These are phyloP conservation scores for Termitomyces sp. DNA, from an alignment of 768 basidiomycete genomes.

Conservation along the genomic window DNA sequence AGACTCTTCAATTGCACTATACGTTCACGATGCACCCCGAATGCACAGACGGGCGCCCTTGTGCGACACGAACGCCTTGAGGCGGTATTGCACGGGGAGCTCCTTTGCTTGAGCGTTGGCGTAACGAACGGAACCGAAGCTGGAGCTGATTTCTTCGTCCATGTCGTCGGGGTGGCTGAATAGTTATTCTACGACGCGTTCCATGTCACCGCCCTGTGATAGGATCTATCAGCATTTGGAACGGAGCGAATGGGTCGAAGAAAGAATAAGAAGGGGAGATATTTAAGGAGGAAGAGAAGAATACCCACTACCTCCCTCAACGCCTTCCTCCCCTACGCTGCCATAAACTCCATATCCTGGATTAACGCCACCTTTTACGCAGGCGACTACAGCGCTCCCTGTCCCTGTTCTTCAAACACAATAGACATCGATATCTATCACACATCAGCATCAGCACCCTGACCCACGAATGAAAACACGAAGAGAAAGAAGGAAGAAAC, in stretches of 20 bases:
- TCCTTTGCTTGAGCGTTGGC: slow-evolving; percentile 18
- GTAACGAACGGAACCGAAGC: slow-evolving; percentile 22
- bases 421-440: slow-evolving; percentile 84
- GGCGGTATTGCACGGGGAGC: slow-evolving; percentile 58
- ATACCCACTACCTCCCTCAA: slow-evolving; percentile 76
- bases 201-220: slow-evolving; percentile 65
- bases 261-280: background rate
- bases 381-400: slow-evolving; percentile 51
- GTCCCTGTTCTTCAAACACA: slow-evolving; percentile 23
- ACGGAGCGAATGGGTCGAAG: background rate
- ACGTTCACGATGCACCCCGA: slow-evolving; percentile 61
- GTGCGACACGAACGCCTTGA: slow-evolving; percentile 96
- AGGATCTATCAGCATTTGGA: background rate
- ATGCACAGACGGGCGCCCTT: slow-evolving; percentile 94
- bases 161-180: slow-evolving; percentile 90
- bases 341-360: slow-evolving; percentile 90
- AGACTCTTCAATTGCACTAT: no score
- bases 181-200: slow-evolving; percentile 94
- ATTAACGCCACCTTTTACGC: slow-evolving; percentile 72
- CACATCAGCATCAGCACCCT: no score
- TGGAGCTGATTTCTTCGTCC: slow-evolving; percentile 51
- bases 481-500: background rate
- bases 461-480: background rate
- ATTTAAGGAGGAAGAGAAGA: background rate
- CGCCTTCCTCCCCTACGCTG: slow-evolving; percentile 82